Evolutionary conservation across 352 stramenopile genomes (phyloP).

Genomic region (Elongisporangium anandrum): DNA sequence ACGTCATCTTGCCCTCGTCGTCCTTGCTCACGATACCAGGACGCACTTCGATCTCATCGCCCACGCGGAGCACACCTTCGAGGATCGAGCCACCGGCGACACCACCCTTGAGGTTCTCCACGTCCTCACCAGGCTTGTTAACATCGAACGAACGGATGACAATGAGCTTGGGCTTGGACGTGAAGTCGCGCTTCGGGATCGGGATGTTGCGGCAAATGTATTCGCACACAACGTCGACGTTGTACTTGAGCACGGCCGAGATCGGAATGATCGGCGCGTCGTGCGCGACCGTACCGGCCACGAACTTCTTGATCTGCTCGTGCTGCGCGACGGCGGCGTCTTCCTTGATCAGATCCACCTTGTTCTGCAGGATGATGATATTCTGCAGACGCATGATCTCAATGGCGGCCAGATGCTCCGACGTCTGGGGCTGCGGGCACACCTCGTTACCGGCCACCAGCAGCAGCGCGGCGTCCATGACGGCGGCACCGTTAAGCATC

Average conservation of each 20-base stretch:
- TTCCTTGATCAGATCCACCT: conserved; percentile 99
- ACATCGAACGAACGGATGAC: conserved; percentile 99
- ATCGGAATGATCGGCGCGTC: conserved; percentile 99
- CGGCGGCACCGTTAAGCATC: conserved; percentile 99
- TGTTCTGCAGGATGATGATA: conserved; percentile 99
- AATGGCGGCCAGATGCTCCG: conserved; percentile 98
- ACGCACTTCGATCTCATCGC: conserved; percentile 99
- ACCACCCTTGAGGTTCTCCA: conserved; percentile 95
- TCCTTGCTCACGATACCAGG: conserved; percentile 99
- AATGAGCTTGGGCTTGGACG: conserved; percentile 96
- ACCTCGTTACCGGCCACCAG: conserved; percentile 98
- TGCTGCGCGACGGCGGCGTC: conserved; percentile 97
- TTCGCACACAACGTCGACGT: conserved; percentile 99
- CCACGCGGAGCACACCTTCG: conserved; percentile 95
- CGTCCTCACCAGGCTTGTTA: conserved; percentile 99
- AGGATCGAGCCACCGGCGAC: conserved; percentile 92
- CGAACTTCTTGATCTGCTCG: conserved; percentile 94
- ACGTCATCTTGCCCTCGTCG: conserved; percentile 93
- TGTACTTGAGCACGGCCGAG: conserved; percentile 99
- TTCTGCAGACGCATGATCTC: conserved; percentile 99
- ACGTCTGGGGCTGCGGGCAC: conserved; percentile 99
- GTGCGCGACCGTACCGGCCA: conserved; percentile 90
- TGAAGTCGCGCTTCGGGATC: conserved; percentile 98
- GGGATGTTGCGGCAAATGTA: conserved; percentile 99
- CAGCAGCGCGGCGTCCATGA: conserved; percentile 99